Conservation (phyloP, 2,329 filamentous ascomycete genomes). For the Dryadomyces quercus-mongolicae region DNA sequence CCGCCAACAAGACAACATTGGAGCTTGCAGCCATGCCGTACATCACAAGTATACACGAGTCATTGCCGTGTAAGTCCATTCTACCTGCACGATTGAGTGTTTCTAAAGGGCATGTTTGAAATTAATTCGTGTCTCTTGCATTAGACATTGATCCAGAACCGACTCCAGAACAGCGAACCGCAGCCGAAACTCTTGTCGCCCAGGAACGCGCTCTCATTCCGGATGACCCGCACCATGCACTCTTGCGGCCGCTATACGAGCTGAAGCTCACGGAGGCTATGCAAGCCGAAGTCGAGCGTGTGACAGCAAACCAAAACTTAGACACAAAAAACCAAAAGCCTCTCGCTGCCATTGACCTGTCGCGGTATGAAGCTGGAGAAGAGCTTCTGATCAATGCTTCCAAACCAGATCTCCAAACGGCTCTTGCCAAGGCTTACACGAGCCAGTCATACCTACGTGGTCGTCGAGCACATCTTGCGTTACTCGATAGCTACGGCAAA, state of each 20-base stretch:
- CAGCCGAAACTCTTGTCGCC: slow-evolving; percentile 58
- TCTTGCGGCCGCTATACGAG: slow-evolving; percentile 39
- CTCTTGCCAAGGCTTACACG: slow-evolving; percentile 43
- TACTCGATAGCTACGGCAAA: slow-evolving; percentile 74
- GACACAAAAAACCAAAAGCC: slow-evolving; percentile 8
- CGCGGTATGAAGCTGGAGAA: slow-evolving; percentile 71
- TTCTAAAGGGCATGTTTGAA: neutral
- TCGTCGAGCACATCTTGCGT: slow-evolving; percentile 45
- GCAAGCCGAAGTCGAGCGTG: slow-evolving; percentile 53
- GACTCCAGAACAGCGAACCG: slow-evolving; percentile 46
- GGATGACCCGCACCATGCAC: slow-evolving; percentile 39
- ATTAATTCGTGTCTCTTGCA: slow-evolving; percentile 10
- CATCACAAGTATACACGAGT: slow-evolving; percentile 61
- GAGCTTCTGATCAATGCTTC: slow-evolving; percentile 18
- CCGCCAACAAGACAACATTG: neutral
- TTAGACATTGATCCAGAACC: slow-evolving; percentile 73
- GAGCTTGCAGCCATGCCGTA: slow-evolving; percentile 42
- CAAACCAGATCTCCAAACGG: slow-evolving; percentile 40
- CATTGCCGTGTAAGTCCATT: slow-evolving; percentile 57
- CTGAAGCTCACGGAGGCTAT: slow-evolving; percentile 55
- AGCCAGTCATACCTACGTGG: slow-evolving; percentile 37
- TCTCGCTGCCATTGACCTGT: slow-evolving; percentile 56
- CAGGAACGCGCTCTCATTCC: slow-evolving; percentile 42
- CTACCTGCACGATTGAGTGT: neutral
- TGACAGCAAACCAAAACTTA: slow-evolving; percentile 29